Conservation (phyloP, 306 rosid genomes). For the Cucurbita ficifolia region DNA sequence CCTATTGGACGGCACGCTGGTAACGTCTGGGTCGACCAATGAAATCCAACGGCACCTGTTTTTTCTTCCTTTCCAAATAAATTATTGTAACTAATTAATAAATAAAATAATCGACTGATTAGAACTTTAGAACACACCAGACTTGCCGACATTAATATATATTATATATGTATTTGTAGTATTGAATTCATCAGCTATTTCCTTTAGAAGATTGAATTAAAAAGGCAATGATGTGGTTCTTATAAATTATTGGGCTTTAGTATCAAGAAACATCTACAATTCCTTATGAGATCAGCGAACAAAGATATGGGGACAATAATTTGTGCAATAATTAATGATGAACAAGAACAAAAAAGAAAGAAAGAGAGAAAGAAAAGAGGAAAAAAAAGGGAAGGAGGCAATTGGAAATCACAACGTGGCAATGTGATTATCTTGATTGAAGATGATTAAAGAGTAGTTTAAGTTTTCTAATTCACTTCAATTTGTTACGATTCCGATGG, state of each 20-base stretch:
- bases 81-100: not conserved
- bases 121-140: not conserved
- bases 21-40: not conserved
- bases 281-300: not conserved
- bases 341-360: not conserved
- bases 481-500: not conserved
- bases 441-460: not conserved
- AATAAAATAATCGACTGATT: no score
- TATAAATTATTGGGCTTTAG: not conserved
- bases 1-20: not conserved
- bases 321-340: not conserved
- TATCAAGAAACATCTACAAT: not conserved
- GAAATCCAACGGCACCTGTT: not conserved
- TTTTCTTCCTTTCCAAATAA: not conserved
- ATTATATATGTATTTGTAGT: no score
- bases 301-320: not conserved
- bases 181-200: no score
- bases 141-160: not conserved
- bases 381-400: not conserved
- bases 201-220: no score
- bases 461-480: not conserved
- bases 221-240: not conserved
- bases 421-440: not conserved
- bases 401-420: not conserved
- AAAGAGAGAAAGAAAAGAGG: not conserved